phyloP scores from a whole-genome alignment of 805 yeast genomes.

The Wickerhamiella domercqiae region DNA sequence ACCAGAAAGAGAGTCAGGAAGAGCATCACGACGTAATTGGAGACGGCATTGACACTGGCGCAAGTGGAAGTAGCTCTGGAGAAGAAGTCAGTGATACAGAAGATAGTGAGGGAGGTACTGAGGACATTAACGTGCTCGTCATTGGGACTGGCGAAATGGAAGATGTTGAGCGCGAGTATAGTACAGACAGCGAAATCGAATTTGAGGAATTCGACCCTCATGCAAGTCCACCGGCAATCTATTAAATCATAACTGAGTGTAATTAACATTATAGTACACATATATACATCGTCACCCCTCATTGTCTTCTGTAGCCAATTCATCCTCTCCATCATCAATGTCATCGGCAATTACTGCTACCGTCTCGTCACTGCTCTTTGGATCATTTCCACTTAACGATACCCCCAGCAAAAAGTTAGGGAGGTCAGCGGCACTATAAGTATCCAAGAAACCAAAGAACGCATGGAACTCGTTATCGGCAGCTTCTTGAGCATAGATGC shows the following conservation, averaged over 20 bases:
- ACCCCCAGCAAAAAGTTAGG: conserved; percentile 36
- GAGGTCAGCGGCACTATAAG: conserved; percentile 50
- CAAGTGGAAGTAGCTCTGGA: conserved; percentile 26
- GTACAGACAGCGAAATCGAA: conserved; percentile 8
- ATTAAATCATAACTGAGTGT: conserved; percentile 1
- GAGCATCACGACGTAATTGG: conserved; percentile 20
- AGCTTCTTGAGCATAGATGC: conserved; percentile 79
- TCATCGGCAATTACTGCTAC: conserved; percentile 6
- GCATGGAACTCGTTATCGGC: conserved; percentile 80
- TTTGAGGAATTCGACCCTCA: neutral
- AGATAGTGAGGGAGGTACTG: conserved; percentile 15
- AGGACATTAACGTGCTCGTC: conserved; percentile 11
- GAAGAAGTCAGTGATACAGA: conserved; percentile 19
- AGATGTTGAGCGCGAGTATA: conserved; percentile 9
- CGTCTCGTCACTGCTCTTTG: conserved; percentile 12
- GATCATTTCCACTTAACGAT: too few relatives aligned
- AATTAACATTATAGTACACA: neutral
- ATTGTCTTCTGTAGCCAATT: conserved; percentile 23
- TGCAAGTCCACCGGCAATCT: neutral
- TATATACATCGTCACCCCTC: conserved; percentile 5
- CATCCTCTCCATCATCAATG: conserved; percentile 22
- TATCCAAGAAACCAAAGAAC: conserved; percentile 80
- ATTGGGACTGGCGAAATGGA: conserved; percentile 17
- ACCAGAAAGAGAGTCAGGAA: conserved; percentile 18
- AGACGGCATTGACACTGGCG: too few relatives aligned